Base-by-base conservation (phyloP, 1,284 basidiomycete genomes). In the Ganoderma resinaceum region DNA sequence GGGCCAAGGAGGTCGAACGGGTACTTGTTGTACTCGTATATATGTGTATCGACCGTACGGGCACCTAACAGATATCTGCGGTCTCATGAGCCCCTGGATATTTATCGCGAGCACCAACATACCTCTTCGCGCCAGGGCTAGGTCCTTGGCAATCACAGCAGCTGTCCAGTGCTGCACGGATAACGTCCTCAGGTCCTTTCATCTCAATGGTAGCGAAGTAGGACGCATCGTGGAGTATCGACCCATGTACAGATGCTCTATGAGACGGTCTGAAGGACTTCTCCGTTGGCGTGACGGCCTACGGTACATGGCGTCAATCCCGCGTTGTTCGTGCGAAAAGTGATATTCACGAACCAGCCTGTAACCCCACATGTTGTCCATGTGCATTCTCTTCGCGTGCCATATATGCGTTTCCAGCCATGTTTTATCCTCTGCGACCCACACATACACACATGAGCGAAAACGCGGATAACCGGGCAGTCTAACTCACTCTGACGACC, bases 371-470 rank as follows among this genome's bases (percentile, higher is more conserved):
- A 94, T 85, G 72, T 91, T 91, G 72, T 90, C 86, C 96, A 98
- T 97, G 72, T 92, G 89, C 89, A 96, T 96, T 1, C 96, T 88
- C 79, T 97, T 98, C 0, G 96, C 92, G 76, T 98, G 96, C 93
- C 95, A 98, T 31, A 97, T 80, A 78, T 98, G 96, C 4, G 95
- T 96, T 76, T 96, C 95, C 0, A 98, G 87, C 96, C 96, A 98
- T 11, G 85, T 82, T 78, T 97, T 97, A 72, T 94, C 85, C 33
- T 83, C 95, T 95, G 23, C 26, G 68, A 29, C 35, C 57, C 57
- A 40, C 57, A 38, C 69, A 60, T 65, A 38, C 69, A 60, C 66
- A 42, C 64, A 43, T 67, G 31, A 52, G 60, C 37, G 6, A 61
- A 14, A 60, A 12, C 67, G 40, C 42, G 58, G 35, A 9, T 61